Conservation (phyloP, 345 rosid genomes). For the Syzygium aromaticum region DNA sequence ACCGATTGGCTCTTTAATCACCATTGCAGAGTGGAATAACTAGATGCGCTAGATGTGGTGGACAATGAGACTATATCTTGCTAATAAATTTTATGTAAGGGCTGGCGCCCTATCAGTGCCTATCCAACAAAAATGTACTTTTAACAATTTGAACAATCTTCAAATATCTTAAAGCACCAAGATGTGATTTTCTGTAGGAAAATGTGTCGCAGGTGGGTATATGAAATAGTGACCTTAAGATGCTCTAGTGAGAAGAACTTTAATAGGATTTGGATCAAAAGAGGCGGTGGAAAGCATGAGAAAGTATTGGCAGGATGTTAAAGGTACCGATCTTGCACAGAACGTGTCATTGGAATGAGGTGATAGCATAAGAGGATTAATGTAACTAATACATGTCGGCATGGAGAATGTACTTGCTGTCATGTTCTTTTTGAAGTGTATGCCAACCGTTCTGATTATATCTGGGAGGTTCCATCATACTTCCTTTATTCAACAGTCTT, state of each 20-base stretch:
- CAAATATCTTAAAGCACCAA: neutral
- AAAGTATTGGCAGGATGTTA: neutral
- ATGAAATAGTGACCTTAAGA: neutral
- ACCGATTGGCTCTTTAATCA: neutral
- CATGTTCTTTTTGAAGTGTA: neutral
- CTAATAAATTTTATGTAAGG: neutral
- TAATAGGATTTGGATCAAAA: neutral
- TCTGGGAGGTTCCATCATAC: neutral
- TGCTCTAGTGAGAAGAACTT: neutral
- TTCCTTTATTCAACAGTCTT: neutral
- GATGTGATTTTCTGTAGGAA: neutral
- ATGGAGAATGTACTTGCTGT: neutral
- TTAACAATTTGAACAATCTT: neutral
- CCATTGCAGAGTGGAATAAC: neutral
- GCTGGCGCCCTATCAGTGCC: neutral
- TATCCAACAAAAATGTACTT: neutral
- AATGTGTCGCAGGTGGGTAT: neutral
- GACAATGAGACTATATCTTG: neutral
- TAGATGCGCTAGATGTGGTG: neutral
- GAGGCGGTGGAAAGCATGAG: neutral
- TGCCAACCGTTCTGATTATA: neutral
- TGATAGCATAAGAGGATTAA: neutral
- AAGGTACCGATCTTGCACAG: neutral
- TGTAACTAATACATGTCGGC: neutral
- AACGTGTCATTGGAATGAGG: neutral